phyloP scores from a whole-genome alignment of 768 basidiomycete species.

The Daedalea quercina region DNA sequence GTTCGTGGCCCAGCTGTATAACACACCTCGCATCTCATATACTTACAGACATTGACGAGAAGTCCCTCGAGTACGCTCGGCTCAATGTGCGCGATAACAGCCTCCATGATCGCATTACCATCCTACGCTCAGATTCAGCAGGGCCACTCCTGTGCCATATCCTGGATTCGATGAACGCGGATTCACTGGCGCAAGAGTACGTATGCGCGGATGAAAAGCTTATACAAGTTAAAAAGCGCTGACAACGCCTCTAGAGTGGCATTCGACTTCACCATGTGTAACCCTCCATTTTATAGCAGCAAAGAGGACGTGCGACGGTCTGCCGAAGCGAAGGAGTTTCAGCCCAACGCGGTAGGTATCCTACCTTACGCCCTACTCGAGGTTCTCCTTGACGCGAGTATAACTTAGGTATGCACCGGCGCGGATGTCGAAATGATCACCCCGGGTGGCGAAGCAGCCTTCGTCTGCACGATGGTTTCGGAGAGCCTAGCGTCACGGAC shows the following conservation, averaged over 20 bases:
- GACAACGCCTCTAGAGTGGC: background rate
- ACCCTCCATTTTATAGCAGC: conserved; percentile 92
- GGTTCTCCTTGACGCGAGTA: background rate
- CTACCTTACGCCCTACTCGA: background rate
- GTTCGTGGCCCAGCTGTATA: conserved; percentile 28
- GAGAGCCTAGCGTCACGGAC: conserved; percentile 55
- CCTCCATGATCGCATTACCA: conserved; percentile 41
- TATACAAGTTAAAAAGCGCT: background rate
- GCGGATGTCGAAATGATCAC: conserved; percentile 86
- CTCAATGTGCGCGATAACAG: conserved; percentile 46
- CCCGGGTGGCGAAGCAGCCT: conserved; percentile 75
- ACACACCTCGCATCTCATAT: background rate
- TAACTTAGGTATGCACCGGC: conserved; percentile 72
- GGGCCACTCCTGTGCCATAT: conserved; percentile 44
- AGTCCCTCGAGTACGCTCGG: conserved; percentile 50
- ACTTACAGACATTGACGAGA: conserved; percentile 59
- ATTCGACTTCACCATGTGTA: conserved; percentile 87
- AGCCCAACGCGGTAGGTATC: conserved; percentile 61
- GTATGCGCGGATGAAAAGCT: no score
- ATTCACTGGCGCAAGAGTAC: no score
- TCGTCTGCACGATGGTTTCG: conserved; percentile 69
- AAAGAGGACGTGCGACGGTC: conserved; percentile 56
- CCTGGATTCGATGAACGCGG: background rate
- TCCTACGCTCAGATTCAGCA: conserved; percentile 32
- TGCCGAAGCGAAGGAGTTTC: conserved; percentile 53